Base-by-base conservation (phyloP, 352 stramenopile genomes). In the Blastocystis sp. region DNA sequence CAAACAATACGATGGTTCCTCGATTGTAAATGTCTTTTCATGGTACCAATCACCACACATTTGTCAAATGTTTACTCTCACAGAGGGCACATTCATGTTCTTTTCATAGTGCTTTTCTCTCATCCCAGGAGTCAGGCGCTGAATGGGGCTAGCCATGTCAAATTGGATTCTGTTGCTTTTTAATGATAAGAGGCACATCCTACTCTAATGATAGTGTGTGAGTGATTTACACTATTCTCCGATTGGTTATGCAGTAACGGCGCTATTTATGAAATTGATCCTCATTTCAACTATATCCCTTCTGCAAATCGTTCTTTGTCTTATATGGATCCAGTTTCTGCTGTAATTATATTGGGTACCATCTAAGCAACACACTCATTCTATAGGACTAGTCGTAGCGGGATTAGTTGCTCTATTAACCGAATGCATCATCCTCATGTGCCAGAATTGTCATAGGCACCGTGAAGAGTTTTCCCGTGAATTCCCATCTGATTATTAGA, bases 251-350 rank as follows among this genome's bases (percentile, higher is more conserved):
- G 28, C 4, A 40, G 10, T 17, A 14, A 7, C 40, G 28, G 28
- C 0, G 14, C 14, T 14, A 34, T 14, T 40, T 66, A 40, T 40
- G 28, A 40, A n/a, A 2, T 66, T 66, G 40, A 48, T 71, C 64
- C 17, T 48, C 48, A 71, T 71, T 38, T 38, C 64, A 14, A 40
- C 28, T 61, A 3, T 77, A 53, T 77, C 53, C 60, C 66, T 43
- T 43, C 38, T 77, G 17, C 19, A n/a, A 0, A 45, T 74, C 41
- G 14, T 60, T 77, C 41, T 23, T 60, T 60, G 38, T 60, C 34
- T 77, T 53, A 60, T 53, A 77, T 77, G 66, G 66, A 77, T 43
- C 66, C 66, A 56, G 41, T 77, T 34, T 60, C 66, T 34, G 66
- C 38, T 53, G 34, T 77, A 53, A 53, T 77, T 21, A 59, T 77